These are phyloP conservation scores for Eimeria tenella DNA, from an alignment of 169 alveolate species.

Conservation along the genomic window DNA sequence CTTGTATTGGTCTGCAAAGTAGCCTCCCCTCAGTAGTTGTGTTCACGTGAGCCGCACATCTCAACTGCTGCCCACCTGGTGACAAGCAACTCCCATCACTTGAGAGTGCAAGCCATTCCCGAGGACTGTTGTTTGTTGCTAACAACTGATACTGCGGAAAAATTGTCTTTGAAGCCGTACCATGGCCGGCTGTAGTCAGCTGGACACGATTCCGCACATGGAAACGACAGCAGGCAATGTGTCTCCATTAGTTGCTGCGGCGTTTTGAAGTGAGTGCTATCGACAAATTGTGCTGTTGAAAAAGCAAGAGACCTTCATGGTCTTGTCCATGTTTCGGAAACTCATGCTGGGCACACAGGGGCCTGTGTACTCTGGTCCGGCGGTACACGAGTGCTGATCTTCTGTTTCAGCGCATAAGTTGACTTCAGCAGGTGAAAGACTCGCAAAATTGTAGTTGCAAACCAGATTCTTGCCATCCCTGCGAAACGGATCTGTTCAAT, in stretches of 20 bases:
- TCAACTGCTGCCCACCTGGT: conserved; percentile 27
- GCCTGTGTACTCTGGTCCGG: conserved; percentile 63
- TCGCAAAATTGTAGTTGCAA: not conserved
- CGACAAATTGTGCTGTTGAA: not conserved
- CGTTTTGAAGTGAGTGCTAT: not conserved
- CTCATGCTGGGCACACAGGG: conserved; percentile 75
- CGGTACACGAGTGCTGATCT: not conserved
- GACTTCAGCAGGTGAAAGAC: not conserved
- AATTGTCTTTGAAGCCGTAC: not conserved
- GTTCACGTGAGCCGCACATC: no score
- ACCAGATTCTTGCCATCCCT: conserved; percentile 73
- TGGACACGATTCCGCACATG: conserved; percentile 39
- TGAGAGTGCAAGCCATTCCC: conserved; percentile 60
- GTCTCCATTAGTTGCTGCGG: conserved; percentile 50
- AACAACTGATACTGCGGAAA: not conserved
- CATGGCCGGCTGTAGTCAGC: conserved; percentile 39
- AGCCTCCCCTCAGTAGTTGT: not conserved
- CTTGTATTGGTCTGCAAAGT: conserved; percentile 24
- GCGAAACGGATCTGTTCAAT: not conserved
- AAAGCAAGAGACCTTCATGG: conserved; percentile 42
- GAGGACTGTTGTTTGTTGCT: conserved; percentile 40
- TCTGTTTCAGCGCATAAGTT: not conserved
- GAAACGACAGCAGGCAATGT: conserved; percentile 68
- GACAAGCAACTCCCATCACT: conserved; percentile 20
- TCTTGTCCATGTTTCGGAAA: conserved; percentile 1